These are phyloP conservation scores for Alternaria panax DNA, from an alignment of 2,329 filamentous ascomycete genomes.

Conservation along the genomic window DNA sequence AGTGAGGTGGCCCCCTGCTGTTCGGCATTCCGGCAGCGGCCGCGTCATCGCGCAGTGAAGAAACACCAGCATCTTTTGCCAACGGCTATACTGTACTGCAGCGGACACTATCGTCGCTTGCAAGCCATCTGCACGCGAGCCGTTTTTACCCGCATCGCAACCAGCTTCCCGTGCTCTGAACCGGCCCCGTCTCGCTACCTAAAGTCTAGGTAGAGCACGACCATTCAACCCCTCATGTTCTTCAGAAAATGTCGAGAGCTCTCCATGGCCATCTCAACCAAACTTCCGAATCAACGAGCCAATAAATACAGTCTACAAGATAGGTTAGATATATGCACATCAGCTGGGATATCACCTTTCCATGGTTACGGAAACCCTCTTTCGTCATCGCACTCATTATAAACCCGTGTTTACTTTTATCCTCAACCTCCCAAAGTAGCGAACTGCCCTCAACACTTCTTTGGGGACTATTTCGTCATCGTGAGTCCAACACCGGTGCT, in stretches of 20 bases:
- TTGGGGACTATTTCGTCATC: not conserved
- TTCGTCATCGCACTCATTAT: not conserved
- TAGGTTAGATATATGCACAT: not conserved
- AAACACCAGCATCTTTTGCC: not conserved
- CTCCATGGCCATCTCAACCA: not conserved
- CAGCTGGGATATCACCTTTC: not conserved
- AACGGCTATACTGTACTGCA: not conserved
- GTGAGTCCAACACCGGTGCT: too few species aligned
- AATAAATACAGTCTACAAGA: not conserved
- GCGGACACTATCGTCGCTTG: not conserved
- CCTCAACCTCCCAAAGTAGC: not conserved
- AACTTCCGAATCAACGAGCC: not conserved
- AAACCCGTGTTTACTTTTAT: not conserved
- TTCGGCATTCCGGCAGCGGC: conserved; percentile 5
- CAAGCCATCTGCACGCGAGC: not conserved
- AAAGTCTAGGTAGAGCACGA: not conserved
- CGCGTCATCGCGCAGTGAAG: not conserved
- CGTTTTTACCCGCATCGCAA: not conserved
- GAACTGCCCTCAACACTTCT: not conserved
- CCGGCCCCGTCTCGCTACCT: not conserved
- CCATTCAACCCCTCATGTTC: not conserved
- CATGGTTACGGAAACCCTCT: not conserved
- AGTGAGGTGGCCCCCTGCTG: not conserved
- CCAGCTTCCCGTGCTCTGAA: not conserved
- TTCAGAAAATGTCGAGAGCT: too few species aligned